Conservation (phyloP, 768 basidiomycete genomes). For the Tylopilus intermedius region DNA sequence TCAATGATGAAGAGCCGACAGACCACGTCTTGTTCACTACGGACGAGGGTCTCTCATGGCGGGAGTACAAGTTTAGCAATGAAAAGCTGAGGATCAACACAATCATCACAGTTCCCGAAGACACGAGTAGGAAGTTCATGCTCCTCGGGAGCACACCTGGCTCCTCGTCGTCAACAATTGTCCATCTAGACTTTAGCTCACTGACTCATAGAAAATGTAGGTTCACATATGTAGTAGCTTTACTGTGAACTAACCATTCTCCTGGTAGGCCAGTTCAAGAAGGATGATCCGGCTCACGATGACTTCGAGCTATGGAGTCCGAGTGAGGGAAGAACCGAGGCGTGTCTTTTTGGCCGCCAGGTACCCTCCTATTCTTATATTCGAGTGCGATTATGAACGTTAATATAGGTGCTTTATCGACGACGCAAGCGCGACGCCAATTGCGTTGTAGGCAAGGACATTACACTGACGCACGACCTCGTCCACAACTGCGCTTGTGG, state of each 20-base stretch:
- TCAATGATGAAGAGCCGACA: conserved; percentile 91
- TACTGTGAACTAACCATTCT: not conserved
- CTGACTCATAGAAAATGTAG: conserved; percentile 73
- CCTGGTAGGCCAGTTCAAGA: conserved; percentile 56
- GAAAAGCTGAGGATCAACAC: conserved; percentile 67
- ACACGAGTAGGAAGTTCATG: conserved; percentile 89
- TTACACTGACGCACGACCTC: conserved; percentile 47
- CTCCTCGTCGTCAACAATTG: conserved; percentile 44
- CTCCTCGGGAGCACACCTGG: conserved; percentile 64
- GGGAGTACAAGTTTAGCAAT: conserved; percentile 74
- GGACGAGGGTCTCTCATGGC: conserved; percentile 85
- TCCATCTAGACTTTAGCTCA: conserved; percentile 84
- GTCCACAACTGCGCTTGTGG: conserved; percentile 72
- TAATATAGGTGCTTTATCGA: conserved; percentile 76
- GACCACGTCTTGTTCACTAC: conserved; percentile 86
- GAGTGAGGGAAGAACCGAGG: conserved; percentile 79
- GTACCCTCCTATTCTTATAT: conserved; percentile 34
- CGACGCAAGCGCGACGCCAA: conserved; percentile 74
- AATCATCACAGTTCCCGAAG: conserved; percentile 84
- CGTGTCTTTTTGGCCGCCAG: conserved; percentile 89
- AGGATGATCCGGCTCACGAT: conserved; percentile 72
- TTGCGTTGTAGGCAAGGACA: conserved; percentile 77
- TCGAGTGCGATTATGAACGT: not conserved
- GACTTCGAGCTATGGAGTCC: conserved; percentile 99
- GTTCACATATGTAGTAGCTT: conserved; percentile 25